phyloP scores from a whole-genome alignment of 2,329 filamentous ascomycete genomes.

The Fusarium domesticum region DNA sequence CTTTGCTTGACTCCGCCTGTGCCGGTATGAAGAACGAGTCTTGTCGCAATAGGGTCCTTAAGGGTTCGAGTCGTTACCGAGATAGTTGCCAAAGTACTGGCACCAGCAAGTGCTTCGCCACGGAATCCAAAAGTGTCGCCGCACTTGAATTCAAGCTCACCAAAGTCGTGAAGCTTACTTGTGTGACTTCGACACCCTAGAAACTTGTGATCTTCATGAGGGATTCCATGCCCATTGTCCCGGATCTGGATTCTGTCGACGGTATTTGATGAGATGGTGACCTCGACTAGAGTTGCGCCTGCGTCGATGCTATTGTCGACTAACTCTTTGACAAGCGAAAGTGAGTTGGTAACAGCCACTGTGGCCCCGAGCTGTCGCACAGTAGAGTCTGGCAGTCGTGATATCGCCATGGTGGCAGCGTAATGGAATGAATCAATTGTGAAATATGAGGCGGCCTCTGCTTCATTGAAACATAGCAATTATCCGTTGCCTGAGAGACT shows the following conservation, averaged over 20 bases:
- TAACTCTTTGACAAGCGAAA: conserved; percentile 69
- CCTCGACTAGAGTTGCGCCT: conserved; percentile 61
- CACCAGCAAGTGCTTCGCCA: conserved; percentile 68
- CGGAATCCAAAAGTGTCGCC: conserved; percentile 69
- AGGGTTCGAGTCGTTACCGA: conserved; percentile 62
- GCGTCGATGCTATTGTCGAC: conserved; percentile 76
- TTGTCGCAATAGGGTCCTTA: conserved; percentile 56
- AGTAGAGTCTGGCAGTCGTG: conserved; percentile 46
- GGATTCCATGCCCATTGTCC: conserved; percentile 73
- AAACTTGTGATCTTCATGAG: conserved; percentile 55
- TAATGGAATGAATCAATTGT: conserved; percentile 11
- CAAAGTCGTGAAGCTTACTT: conserved; percentile 66
- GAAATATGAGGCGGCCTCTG: conserved; percentile 11
- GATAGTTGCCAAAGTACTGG: conserved; percentile 58
- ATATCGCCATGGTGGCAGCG: conserved; percentile 45
- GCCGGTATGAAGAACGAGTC: conserved; percentile 41
- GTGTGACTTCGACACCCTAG: conserved; percentile 68
- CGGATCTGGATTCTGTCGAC: conserved; percentile 67
- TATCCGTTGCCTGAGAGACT: conserved; percentile 25
- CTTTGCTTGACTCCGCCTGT: conserved; percentile 31
- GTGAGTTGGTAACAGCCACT: conserved; percentile 57
- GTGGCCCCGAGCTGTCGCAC: conserved; percentile 59
- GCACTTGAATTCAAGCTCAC: conserved; percentile 57
- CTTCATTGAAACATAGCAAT: conserved; percentile 17
- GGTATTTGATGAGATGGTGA: conserved; percentile 63